These are phyloP conservation scores for Diaporthe sp. DNA, from an alignment of 2,329 filamentous ascomycete genomes.

Conservation along the genomic window DNA sequence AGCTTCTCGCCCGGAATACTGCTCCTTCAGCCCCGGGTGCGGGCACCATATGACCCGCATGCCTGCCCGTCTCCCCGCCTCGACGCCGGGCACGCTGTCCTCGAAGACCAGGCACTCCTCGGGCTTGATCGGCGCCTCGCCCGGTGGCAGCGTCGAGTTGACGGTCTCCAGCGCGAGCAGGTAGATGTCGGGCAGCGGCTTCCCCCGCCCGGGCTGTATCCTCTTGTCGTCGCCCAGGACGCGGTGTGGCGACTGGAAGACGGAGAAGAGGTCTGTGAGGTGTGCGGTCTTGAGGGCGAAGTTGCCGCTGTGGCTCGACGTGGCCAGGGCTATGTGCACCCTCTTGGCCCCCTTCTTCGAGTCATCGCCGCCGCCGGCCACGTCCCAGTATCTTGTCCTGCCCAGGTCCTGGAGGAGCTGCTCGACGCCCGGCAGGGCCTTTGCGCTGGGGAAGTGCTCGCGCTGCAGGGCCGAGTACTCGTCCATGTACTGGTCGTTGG, in stretches of 20 bases:
- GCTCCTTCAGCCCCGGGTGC: constrained; percentile 80
- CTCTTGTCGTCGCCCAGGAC: constrained; percentile 89
- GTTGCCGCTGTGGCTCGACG: constrained; percentile 79
- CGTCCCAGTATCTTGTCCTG: constrained; percentile 64
- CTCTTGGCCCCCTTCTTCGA: constrained; percentile 51
- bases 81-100: constrained; percentile 92
- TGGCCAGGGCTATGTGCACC: constrained; percentile 88
- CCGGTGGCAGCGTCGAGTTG: constrained; percentile 77
- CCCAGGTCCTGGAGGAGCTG: constrained; percentile 74
- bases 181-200: constrained; percentile 96
- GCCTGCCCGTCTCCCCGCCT: constrained; percentile 88
- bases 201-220: constrained; percentile 84
- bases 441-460: constrained; percentile 78
- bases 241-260: constrained; percentile 77
- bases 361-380: constrained; percentile 44
- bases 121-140: constrained; percentile 76
- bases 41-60: constrained; percentile 97
- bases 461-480: constrained; percentile 74
- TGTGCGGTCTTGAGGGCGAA: constrained; percentile 82
- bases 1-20: constrained; percentile 81
- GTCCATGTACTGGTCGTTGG: constrained; percentile 73
- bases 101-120: constrained; percentile 97
- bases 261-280: constrained; percentile 68
- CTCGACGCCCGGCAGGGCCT: constrained; percentile 83
- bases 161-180: constrained; percentile 86